A percentile compares a stretch with the other conserved stretches of the same genome.
phyloP scores from a whole-genome alignment of 345 rosid species.

The Ceriops decandra region DNA sequence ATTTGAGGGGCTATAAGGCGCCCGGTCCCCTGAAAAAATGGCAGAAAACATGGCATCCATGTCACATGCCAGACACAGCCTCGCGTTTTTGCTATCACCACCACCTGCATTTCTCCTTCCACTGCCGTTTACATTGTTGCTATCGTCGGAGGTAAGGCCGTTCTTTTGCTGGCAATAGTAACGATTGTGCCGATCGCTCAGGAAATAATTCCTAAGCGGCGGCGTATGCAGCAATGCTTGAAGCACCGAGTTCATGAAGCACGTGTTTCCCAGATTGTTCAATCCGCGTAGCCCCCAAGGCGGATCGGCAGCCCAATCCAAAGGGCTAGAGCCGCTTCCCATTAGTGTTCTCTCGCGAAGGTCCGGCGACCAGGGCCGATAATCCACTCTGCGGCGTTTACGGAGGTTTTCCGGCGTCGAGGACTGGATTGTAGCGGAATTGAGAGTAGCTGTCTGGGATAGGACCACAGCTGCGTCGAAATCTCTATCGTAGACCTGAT shows the following conservation, averaged over 20 bases:
- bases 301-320: slow-evolving; percentile 14
- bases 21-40: slow-evolving; percentile 67
- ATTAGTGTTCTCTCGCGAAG: slow-evolving; percentile 49
- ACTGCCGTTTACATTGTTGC: slow-evolving; percentile 21
- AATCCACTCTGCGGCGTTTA: slow-evolving; percentile 64
- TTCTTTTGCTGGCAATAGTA: slow-evolving; percentile 43
- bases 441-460: slow-evolving; percentile 39
- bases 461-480: slow-evolving; percentile 66
- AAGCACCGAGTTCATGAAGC: slow-evolving; percentile 90
- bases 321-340: slow-evolving; percentile 40
- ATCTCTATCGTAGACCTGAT: slow-evolving; percentile 85
- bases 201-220: slow-evolving; percentile 71
- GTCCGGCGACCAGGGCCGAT: slow-evolving; percentile 48
- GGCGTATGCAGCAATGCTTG: slow-evolving; percentile 87
- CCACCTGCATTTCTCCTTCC: slow-evolving; percentile 23
- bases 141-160: slow-evolving; percentile 2
- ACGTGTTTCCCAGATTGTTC: slow-evolving; percentile 84
- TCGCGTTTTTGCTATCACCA: slow-evolving; percentile 17
- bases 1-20: slow-evolving; percentile 83
- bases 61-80: slow-evolving; percentile 70
- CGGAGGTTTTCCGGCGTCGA: slow-evolving; percentile 35
- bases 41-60: slow-evolving; percentile 62
- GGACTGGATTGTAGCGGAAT: slow-evolving; percentile 19
- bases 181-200: slow-evolving; percentile 64
- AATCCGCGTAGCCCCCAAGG: slow-evolving; percentile 82